Percentiles rank a stretch among this genome's conserved stretches.
Evolutionary conservation across 768 basidiomycete genomes (phyloP).

Genomic region (Russula griseocarnosa): DNA sequence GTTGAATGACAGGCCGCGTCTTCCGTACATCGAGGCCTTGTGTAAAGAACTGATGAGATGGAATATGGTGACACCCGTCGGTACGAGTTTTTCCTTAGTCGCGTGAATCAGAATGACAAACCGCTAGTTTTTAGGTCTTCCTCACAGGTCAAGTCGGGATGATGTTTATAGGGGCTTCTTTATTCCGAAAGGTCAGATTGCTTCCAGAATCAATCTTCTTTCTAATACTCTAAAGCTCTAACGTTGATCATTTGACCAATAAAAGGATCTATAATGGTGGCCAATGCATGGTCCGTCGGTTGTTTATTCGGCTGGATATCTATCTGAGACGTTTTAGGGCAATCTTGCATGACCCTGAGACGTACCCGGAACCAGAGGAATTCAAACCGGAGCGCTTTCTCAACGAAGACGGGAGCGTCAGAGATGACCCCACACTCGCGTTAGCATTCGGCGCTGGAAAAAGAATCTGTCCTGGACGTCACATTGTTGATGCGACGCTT

Average conservation of each 20-base stretch:
- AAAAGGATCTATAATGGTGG: constrained; percentile 12
- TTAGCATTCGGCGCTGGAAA: constrained; percentile 19
- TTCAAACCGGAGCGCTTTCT: constrained; percentile 28
- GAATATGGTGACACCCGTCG: not conserved
- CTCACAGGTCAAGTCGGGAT: constrained; percentile 8
- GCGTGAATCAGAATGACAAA: not conserved
- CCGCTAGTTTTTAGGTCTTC: not conserved
- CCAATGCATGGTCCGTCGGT: constrained; percentile 15
- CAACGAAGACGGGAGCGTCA: constrained; percentile 14
- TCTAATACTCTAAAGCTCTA: too few relatives aligned
- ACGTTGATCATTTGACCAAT: not conserved
- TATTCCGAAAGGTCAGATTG: constrained; percentile 16
- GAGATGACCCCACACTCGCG: constrained; percentile 12
- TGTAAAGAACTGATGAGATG: constrained; percentile 1
- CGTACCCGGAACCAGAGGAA: constrained; percentile 22
- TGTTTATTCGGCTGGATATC: too few relatives aligned
- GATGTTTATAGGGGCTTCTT: constrained; percentile 16
- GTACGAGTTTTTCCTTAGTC: not conserved
- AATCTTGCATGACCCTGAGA: constrained; percentile 16
- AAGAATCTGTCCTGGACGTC: constrained; percentile 29
- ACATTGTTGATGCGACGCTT: constrained; percentile 26
- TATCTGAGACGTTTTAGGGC: constrained; percentile 7
- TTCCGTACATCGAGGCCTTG: not conserved
- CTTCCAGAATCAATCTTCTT: too few relatives aligned
- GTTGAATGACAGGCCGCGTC: constrained; percentile 29